A percentile compares a stretch with the other conserved stretches of the same genome.
These are phyloP conservation scores for Tillandsia fasciculata DNA, from an alignment of 176 grass and related monocot species.

Conservation along the genomic window DNA sequence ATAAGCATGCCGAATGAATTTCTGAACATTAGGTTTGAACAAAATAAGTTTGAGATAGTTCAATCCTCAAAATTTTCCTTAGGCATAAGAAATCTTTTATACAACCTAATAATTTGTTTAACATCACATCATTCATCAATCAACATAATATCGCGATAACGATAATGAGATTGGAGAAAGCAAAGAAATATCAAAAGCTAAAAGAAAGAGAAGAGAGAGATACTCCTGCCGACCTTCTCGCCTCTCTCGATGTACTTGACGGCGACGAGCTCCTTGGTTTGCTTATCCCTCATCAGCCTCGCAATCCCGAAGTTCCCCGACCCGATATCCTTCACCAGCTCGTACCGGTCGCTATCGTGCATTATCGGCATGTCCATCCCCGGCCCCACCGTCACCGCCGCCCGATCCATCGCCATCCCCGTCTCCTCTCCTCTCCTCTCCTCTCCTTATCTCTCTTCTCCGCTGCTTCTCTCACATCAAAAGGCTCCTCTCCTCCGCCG, in stretches of 20 bases:
- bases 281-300: constrained; percentile 66
- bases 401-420: constrained; percentile 49
- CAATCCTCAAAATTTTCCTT: background rate
- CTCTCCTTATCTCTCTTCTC: too few relatives aligned
- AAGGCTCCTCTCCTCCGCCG: background rate
- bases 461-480: too few relatives aligned
- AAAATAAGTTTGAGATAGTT: background rate
- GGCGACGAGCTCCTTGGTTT: constrained; percentile 59
- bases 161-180: too few relatives aligned
- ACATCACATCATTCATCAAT: too few relatives aligned
- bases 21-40: background rate
- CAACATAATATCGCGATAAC: too few relatives aligned
- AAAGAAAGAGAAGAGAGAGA: background rate
- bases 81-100: background rate
- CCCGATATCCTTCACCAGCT: constrained; percentile 73
- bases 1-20: background rate
- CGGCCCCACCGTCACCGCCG: constrained; percentile 60
- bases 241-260: constrained; percentile 88
- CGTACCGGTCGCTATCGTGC: constrained; percentile 89
- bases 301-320: constrained; percentile 84
- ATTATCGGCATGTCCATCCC: constrained; percentile 94
- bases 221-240: constrained; percentile 38
- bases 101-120: too few relatives aligned
- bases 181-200: background rate
- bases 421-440: background rate